A percentile compares a stretch with the other conserved stretches of the same genome.
Evolutionary conservation across 2,329 filamentous ascomycete genomes (phyloP).

Genomic region (Sporothrix sp.): DNA sequence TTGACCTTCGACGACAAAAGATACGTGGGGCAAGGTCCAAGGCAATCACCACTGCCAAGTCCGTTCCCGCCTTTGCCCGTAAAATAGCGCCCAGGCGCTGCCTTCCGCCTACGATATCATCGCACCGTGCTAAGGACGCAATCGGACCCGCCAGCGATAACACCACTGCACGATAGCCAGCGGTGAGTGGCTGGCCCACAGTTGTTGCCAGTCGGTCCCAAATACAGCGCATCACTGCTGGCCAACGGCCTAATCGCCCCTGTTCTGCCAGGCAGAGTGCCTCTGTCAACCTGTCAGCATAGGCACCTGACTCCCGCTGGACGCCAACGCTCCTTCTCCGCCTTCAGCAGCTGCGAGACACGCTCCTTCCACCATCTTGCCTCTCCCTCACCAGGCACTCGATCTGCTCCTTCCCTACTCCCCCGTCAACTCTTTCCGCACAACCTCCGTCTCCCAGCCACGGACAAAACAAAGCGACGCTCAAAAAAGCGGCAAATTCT

Average conservation of each 20-base stretch:
- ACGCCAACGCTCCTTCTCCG: neutral
- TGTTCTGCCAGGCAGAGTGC: constrained; percentile 5
- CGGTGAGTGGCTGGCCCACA: no score
- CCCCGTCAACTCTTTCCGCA: neutral
- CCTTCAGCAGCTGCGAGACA: neutral
- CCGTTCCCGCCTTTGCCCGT: no score
- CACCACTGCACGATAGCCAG: neutral
- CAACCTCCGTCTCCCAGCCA: neutral
- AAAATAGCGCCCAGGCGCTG: no score
- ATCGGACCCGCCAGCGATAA: neutral
- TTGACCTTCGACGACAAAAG: no score
- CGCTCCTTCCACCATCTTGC: neutral
- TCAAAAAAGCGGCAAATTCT: neutral
- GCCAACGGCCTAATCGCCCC: neutral
- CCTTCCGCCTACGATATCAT: no score
- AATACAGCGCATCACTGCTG: neutral
- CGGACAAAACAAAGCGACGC: neutral
- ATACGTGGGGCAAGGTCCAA: no score
- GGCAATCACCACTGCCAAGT: no score
- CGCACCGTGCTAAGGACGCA: no score
- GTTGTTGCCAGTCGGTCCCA: no score
- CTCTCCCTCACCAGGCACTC: neutral
- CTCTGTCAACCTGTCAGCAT: no score
- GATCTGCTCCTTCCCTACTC: neutral
- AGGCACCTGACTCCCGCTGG: no score